Base-by-base conservation (phyloP, 768 basidiomycete species). In the Lactarius pseudohatsudake region DNA sequence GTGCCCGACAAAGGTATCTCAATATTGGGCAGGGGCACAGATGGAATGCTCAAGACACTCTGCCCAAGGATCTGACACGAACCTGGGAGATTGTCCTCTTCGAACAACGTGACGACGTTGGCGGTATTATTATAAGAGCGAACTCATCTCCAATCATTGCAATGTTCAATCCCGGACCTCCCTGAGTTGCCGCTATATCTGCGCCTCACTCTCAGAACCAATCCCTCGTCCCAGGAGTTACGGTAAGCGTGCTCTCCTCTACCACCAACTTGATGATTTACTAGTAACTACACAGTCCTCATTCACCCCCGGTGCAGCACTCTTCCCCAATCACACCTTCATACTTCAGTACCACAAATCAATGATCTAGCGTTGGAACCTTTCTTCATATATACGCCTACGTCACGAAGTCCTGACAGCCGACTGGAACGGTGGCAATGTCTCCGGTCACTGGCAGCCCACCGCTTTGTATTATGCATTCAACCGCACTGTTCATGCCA, bases 91-190 rank as follows among this genome's bases (percentile, higher is more conserved):
- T 87, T 26, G 80, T 80, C 20, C 70, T 86, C 61, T 86, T 80
- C 68, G 86, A 89, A 69, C 79, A 84, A 71, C 78, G 45, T n/a
- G 45, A 45, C 6, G 20, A 45, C 8, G 76, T 87, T 5, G 85
- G 84, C 26, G 85, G 86, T 20, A 74, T 87, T 61, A 87, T n/a
- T n/a, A n/a, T n/a, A n/a, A 86, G 66, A 47, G 76, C 61, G 4
- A 20, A 26, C 57, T 32, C n/a, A 43, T 15, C 38, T 41, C 54
- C 22, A 13, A 13, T 38, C 30, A 3, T 30, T 50, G 47, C 22
- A n/a, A 32, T 13, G 22, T 41, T 30, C 20, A 60, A 7, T 28
- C 7, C 15, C 11, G 30, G 30, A 30, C 30, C 30, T 30, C 30
- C 30, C 30, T 30, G 30, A 5, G 30, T 3, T 30, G 30, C 30